A percentile compares a stretch with the other conserved stretches of the same genome.
These are phyloP conservation scores for Salvia miltiorrhiza DNA, from an alignment of 257 asterid species.

Conservation along the genomic window DNA sequence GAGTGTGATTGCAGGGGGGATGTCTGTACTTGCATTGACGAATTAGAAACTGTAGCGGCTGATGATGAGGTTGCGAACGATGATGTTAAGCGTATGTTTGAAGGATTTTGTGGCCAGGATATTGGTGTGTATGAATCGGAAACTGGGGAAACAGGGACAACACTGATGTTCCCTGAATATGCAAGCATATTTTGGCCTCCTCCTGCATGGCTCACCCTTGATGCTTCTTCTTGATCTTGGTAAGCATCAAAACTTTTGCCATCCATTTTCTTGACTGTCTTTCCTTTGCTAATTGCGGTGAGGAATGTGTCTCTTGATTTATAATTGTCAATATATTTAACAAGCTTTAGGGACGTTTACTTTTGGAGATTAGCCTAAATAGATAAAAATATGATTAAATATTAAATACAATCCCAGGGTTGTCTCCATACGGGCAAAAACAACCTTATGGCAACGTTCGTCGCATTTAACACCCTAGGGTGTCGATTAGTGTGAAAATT, in stretches of 20 bases:
- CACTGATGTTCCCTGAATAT: neutral
- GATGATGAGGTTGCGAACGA: neutral
- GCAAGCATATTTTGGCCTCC: slow-evolving; percentile 1
- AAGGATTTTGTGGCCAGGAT: neutral
- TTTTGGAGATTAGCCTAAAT: too few species aligned
- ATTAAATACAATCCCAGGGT: too few species aligned
- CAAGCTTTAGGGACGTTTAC: too few species aligned
- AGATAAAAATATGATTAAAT: too few species aligned
- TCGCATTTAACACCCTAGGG: too few species aligned
- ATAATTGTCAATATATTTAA: too few species aligned
- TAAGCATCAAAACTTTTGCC: neutral
- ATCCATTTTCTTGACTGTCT: neutral
- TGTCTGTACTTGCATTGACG: neutral
- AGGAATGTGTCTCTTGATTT: too few species aligned
- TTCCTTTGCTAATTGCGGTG: too few species aligned
- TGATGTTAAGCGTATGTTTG: neutral
- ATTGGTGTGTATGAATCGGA: neutral
- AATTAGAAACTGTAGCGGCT: neutral
- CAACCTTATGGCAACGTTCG: too few species aligned
- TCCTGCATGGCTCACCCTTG: neutral
- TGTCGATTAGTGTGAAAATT: too few species aligned
- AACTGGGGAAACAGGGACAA: neutral
- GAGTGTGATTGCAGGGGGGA: neutral
- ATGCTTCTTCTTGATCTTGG: neutral
- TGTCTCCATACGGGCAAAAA: too few species aligned